Conservation (phyloP, 2,329 filamentous ascomycete species). For the Trichoderma polysporum region DNA sequence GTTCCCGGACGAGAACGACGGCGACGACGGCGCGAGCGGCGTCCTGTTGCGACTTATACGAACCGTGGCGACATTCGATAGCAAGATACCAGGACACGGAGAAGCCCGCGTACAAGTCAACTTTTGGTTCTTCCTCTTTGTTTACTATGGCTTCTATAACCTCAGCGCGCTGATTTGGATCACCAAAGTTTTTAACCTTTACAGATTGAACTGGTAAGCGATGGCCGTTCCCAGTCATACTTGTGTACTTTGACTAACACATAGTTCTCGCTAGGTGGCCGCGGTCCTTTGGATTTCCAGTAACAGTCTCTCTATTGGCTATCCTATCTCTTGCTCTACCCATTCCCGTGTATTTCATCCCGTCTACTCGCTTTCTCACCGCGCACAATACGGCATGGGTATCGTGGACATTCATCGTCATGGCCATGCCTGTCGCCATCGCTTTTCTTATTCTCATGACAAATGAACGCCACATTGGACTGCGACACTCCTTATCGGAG, state of each 20-base stretch:
- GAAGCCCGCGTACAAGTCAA: constrained; percentile 63
- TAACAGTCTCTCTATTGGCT: constrained; percentile 63
- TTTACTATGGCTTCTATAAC: constrained; percentile 70
- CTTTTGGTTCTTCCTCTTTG: constrained; percentile 70
- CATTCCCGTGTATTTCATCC: constrained; percentile 58
- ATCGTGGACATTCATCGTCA: constrained; percentile 67
- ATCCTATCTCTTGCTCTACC: constrained; percentile 59
- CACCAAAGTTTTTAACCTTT: constrained; percentile 70
- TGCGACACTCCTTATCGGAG: constrained; percentile 61
- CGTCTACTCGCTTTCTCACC: constrained; percentile 53
- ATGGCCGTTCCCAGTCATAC: neutral
- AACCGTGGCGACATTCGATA: neutral
- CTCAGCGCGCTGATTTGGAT: constrained; percentile 68
- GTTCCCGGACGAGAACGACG: constrained; percentile 44
- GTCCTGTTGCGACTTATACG: neutral
- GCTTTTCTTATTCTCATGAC: constrained; percentile 63
- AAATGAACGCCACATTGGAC: constrained; percentile 61
- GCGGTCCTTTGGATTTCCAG: constrained; percentile 60
- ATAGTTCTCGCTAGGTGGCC: constrained; percentile 51
- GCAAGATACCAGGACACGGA: constrained; percentile 59
- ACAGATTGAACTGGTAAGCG: constrained; percentile 63
- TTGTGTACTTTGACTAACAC: neutral
- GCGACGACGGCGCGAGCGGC: constrained; percentile 20
- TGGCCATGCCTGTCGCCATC: constrained; percentile 67
- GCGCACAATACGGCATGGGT: constrained; percentile 68